These are phyloP conservation scores for Debaryomycetaceae sp. DNA, from an alignment of 1,139 yeast genomes.

Conservation along the genomic window DNA sequence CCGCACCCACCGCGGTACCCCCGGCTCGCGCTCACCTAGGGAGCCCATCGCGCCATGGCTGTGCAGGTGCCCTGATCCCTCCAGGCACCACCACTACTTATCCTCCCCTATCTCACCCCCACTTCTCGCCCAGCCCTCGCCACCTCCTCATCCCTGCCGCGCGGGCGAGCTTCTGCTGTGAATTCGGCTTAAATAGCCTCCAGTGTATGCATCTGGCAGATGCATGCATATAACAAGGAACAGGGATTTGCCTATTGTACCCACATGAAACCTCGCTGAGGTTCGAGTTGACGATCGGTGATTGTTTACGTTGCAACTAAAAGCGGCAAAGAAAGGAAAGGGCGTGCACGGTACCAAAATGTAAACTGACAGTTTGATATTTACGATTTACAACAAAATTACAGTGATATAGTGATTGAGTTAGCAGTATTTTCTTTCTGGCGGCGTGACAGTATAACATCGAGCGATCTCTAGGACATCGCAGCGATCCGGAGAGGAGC, in stretches of 20 bases:
- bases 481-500: background rate
- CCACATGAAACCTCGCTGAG: background rate
- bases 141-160: too few species aligned
- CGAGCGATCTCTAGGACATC: background rate
- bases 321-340: background rate
- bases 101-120: too few species aligned
- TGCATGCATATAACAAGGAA: background rate
- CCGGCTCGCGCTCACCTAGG: too few species aligned
- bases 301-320: background rate
- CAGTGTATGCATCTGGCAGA: background rate
- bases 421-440: background rate
- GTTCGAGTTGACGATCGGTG: background rate
- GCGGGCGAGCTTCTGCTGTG: background rate
- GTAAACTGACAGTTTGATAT: background rate
- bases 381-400: background rate
- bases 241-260: background rate
- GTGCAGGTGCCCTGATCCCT: too few species aligned
- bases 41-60: too few species aligned
- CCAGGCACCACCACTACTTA: too few species aligned
- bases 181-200: background rate
- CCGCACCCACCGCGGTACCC: too few species aligned
- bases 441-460: background rate
- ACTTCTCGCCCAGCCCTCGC: too few species aligned
- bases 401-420: background rate
- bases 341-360: background rate